Base-by-base conservation (phyloP, 2,329 filamentous ascomycete genomes). In the Colletotrichum sp. region DNA sequence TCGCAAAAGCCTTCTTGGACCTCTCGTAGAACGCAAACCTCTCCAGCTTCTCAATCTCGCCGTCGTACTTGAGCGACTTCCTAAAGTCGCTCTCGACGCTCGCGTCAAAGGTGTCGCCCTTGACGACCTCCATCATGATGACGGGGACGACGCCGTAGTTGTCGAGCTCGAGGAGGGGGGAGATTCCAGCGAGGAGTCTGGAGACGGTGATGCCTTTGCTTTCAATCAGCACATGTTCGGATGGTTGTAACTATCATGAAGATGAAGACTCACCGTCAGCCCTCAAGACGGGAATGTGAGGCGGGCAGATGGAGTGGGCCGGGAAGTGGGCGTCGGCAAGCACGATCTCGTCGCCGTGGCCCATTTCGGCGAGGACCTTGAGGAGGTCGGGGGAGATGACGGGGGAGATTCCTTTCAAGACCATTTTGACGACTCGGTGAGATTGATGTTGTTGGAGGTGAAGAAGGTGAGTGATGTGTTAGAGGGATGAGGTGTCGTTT, bases 341-440 rank as follows among this genome's bases (percentile, higher is more conserved):
- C 19, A 76, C 63, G 11, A 76, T 76, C 39, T 76, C 73, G 52
- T 76, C 73, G 32, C 73, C 73, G 39, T 76, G 73, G 9, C 73
- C 73, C 73, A 76, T 76, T 7, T 76, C 73, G 44, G 73, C 73
- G n/a, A 76, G 44, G 63, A 76, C 73, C 73, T 76, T 76, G 69
- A 76, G 70, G 7, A 76, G 73, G 63, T 76, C 70, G 27, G 73
- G 69, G 15, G 73, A 76, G 63, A 76, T 76, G 57, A 76, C 70
- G 30, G 73, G 73, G 5, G 73, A 76, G 5, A 76, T 76, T 49
- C 73, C 73, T 25, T 76, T 76, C 8, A 76, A 8, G 19, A 71
- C 69, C 73, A 76, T 75, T 0, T 67, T 67, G 49, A 13, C 16
- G 36, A 30, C 1, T 19, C 6, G 0, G 32, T 39, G 19, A 22